phyloP scores from a whole-genome alignment of 768 basidiomycete genomes.

The Lepiota brunneoincarnata region DNA sequence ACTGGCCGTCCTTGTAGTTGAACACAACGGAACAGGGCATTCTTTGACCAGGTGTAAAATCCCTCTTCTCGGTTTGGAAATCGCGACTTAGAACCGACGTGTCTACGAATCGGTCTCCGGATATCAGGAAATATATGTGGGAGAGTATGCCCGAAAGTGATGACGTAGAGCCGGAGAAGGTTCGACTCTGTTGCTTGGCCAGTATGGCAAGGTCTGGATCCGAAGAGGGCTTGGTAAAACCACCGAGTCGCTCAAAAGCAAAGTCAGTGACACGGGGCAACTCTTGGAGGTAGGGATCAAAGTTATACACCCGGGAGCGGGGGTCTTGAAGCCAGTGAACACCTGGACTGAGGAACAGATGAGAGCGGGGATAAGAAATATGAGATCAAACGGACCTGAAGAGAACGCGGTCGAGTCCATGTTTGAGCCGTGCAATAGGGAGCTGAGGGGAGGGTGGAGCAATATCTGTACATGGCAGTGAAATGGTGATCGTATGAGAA shows the following conservation, averaged over 20 bases:
- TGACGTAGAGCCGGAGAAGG: slow-evolving; percentile 86
- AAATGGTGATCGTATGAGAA: not conserved
- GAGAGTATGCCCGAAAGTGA: slow-evolving; percentile 80
- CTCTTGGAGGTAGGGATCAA: slow-evolving; percentile 62
- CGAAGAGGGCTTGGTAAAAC: slow-evolving; percentile 75
- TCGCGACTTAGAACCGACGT: slow-evolving; percentile 53
- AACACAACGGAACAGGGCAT: slow-evolving; percentile 73
- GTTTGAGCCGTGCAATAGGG: slow-evolving; percentile 29
- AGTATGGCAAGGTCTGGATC: slow-evolving; percentile 73
- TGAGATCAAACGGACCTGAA: slow-evolving; percentile 64
- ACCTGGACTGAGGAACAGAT: slow-evolving; percentile 56
- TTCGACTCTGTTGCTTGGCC: slow-evolving; percentile 53
- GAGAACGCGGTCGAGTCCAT: slow-evolving; percentile 66
- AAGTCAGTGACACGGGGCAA: slow-evolving; percentile 82
- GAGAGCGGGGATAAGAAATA: slow-evolving; percentile 5
- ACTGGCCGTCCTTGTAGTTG: slow-evolving; percentile 62
- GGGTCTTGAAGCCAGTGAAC: slow-evolving; percentile 90
- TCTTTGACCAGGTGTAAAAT: slow-evolving; percentile 76
- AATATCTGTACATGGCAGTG: slow-evolving; percentile 33
- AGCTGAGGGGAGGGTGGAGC: slow-evolving; percentile 36
- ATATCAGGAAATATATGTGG: slow-evolving; percentile 88
- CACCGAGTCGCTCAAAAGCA: slow-evolving; percentile 72
- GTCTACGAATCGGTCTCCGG: slow-evolving; percentile 66
- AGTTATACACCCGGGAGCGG: slow-evolving; percentile 83
- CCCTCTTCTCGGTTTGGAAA: slow-evolving; percentile 59